These are phyloP conservation scores for Polychaeton citri DNA, from an alignment of 2,329 filamentous ascomycete species.

Conservation along the genomic window DNA sequence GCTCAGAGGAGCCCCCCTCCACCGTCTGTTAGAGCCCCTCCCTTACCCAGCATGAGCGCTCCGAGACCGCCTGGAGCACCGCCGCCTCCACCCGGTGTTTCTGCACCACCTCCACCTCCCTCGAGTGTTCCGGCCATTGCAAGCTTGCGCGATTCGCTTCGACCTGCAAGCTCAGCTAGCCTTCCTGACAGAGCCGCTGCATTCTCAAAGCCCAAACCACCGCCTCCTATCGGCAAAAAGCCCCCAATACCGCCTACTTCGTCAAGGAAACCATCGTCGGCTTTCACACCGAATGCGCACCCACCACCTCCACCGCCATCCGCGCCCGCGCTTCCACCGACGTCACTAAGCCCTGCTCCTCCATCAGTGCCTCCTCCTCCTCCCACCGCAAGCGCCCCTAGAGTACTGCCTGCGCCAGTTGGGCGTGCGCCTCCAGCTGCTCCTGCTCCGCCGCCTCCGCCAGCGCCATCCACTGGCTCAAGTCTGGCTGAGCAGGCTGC, in stretches of 20 bases:
- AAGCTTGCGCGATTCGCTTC: constrained; percentile 35
- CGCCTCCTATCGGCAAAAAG: constrained; percentile 68
- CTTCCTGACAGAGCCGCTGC: constrained; percentile 16
- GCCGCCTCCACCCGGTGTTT: constrained; percentile 34
- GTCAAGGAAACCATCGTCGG: constrained; percentile 44
- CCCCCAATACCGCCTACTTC: constrained; percentile 44
- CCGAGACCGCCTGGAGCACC: constrained; percentile 24
- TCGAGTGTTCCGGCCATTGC: constrained; percentile 41
- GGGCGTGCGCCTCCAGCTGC: constrained; percentile 50
- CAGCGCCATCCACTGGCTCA: constrained; percentile 33
- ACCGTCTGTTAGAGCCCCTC: constrained; percentile 22
- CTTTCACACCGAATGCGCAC: constrained; percentile 23
- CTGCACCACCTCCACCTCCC: constrained; percentile 32
- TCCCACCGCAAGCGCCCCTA: constrained; percentile 19
- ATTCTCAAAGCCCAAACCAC: constrained; percentile 48
- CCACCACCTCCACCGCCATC: constrained; percentile 30
- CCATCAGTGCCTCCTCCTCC: constrained; percentile 21
- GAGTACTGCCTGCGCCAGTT: constrained; percentile 35
- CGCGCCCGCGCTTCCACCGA: constrained; percentile 22
- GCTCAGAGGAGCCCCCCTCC: constrained; percentile 34
- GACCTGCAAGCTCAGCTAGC: constrained; percentile 48
- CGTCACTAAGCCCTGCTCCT: constrained; percentile 14
- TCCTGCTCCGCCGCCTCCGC: constrained; percentile 36
- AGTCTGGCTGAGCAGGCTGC: constrained; percentile 48
- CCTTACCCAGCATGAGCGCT: constrained; percentile 35